These are phyloP conservation scores for Musa acuminata DNA, from an alignment of 176 grass and related monocot species.

Conservation along the genomic window DNA sequence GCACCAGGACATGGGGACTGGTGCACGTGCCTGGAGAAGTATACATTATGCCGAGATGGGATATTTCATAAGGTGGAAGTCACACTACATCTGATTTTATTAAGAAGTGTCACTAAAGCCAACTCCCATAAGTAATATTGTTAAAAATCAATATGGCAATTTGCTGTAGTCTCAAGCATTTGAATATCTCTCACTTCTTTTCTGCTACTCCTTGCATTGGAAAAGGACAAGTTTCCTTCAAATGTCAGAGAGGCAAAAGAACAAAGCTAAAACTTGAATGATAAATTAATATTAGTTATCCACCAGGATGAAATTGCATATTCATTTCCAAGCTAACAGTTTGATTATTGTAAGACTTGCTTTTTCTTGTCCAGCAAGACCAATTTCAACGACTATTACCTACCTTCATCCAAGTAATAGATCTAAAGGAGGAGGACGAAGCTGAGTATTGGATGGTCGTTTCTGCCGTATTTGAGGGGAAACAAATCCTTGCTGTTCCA, in stretches of 20 bases:
- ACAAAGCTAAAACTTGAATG: not conserved
- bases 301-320: not conserved
- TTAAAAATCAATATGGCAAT: not conserved
- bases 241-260: not conserved
- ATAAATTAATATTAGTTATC: not conserved
- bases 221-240: not conserved
- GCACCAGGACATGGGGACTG: constrained; percentile 97
- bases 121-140: not conserved
- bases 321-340: not conserved
- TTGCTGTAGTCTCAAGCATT: not conserved
- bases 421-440: constrained; percentile 80
- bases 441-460: constrained; percentile 92
- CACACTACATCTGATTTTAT: not conserved
- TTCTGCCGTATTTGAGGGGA: constrained; percentile 87
- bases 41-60: constrained; percentile 86
- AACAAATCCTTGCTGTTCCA: constrained; percentile 44
- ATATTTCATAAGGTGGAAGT: constrained; percentile 79
- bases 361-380: constrained; percentile 59
- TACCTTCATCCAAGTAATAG: constrained; percentile 88
- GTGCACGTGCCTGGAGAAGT: constrained; percentile 93
- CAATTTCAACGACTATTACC: constrained; percentile 92
- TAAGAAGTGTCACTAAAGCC: not conserved
- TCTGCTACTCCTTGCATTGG: no score
- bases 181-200: no score
- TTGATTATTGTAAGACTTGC: not conserved